Evolutionary conservation across 129 eudicot species (phyloP).

Genomic region (Centrapalus pauciflorus): DNA sequence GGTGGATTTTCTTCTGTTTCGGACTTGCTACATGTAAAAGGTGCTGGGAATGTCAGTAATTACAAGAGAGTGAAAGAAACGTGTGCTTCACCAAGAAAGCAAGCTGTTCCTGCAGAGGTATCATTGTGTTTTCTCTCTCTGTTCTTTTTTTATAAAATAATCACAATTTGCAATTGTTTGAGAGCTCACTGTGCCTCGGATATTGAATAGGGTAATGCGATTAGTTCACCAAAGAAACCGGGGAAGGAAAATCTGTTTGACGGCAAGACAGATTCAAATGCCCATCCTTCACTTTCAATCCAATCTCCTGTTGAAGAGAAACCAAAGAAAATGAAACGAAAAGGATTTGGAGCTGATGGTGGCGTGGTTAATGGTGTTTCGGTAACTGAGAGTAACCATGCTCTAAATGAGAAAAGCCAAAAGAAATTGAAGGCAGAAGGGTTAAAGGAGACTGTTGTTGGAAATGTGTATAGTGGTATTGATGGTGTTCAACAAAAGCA

Average conservation of each 20-base stretch:
- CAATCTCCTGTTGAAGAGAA: slow-evolving; percentile 16
- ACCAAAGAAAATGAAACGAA: slow-evolving; percentile 33
- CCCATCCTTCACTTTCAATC: slow-evolving; percentile 17
- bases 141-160: too few relatives aligned
- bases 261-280: slow-evolving; percentile 34
- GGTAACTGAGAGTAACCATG: too few relatives aligned
- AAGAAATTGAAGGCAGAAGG: slow-evolving; percentile 12
- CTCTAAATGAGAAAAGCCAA: slow-evolving; percentile 9
- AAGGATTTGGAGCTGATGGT: too few relatives aligned
- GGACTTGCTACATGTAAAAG: slow-evolving; percentile 58
- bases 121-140: not conserved
- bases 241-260: slow-evolving; percentile 73
- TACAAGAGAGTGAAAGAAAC: slow-evolving; percentile 34
- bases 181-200: too few relatives aligned
- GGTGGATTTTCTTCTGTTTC: slow-evolving; percentile 87
- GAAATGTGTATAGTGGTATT: slow-evolving; percentile 10
- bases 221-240: slow-evolving; percentile 42
- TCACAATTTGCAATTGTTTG: too few relatives aligned
- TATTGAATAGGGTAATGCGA: slow-evolving; percentile 30
- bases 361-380: not conserved
- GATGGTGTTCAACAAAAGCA: slow-evolving; percentile 14
- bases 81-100: slow-evolving; percentile 34
- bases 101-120: slow-evolving; percentile 36
- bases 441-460: slow-evolving; percentile 2
- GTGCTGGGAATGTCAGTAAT: slow-evolving; percentile 27